Percentiles rank a stretch among this genome's conserved stretches.
Conservation (phyloP, 495 filamentous ascomycete genomes). For the Daldinia decipiens region DNA sequence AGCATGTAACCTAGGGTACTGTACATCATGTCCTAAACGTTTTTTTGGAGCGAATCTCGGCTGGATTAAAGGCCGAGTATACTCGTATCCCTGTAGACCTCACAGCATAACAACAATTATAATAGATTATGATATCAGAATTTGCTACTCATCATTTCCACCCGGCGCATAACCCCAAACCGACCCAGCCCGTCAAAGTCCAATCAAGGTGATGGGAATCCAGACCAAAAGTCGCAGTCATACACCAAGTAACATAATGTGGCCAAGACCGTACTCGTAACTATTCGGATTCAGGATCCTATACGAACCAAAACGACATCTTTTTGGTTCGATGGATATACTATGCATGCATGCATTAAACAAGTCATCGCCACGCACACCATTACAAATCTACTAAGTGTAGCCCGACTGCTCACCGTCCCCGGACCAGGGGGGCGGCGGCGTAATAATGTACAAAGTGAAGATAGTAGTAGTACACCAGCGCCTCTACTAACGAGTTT, state of each 20-base stretch:
- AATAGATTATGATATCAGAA: background rate
- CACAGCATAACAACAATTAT: background rate
- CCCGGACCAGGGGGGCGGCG: constrained; percentile 17
- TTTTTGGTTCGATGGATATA: constrained; percentile 8
- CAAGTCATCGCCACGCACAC: constrained; percentile 28
- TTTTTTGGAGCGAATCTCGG: constrained; percentile 23
- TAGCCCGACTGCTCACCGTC: constrained; percentile 16
- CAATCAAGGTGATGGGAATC: background rate
- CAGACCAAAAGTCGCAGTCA: background rate
- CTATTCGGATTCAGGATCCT: constrained; percentile 13
- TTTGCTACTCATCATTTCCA: background rate
- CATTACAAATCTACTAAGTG: constrained; percentile 41
- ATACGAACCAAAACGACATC: constrained; percentile 9
- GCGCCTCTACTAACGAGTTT: constrained; percentile 27
- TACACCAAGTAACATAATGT: background rate
- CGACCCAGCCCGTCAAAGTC: background rate
- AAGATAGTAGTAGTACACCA: constrained; percentile 37
- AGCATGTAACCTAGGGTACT: background rate
- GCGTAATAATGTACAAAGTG: constrained; percentile 40
- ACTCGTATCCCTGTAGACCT: background rate
- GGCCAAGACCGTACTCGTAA: constrained; percentile 4
- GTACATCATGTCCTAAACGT: background rate
- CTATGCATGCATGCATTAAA: constrained; percentile 15
- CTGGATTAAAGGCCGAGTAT: constrained; percentile 36
- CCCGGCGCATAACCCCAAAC: background rate